These are phyloP conservation scores for Zygosaccharomyces bailii DNA, from an alignment of 805 yeast genomes.

Conservation along the genomic window DNA sequence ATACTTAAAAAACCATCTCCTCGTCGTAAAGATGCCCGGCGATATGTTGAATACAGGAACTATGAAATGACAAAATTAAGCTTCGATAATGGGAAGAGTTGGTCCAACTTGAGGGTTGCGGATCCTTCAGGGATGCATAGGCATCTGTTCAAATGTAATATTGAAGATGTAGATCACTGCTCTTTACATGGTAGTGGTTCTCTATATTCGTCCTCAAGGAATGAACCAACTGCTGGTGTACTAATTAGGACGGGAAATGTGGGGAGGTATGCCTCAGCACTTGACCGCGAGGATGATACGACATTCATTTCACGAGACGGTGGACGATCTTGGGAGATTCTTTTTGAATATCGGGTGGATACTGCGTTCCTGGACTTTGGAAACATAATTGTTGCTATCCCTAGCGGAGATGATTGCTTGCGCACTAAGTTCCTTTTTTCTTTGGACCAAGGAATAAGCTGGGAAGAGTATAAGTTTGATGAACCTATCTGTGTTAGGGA, in stretches of 20 bases:
- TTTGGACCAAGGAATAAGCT: conserved; percentile 68
- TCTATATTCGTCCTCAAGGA: conserved; percentile 36
- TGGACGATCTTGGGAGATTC: conserved; percentile 62
- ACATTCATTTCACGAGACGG: conserved; percentile 73
- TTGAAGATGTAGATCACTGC: conserved; percentile 42
- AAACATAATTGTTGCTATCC: conserved; percentile 59
- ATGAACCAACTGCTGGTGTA: conserved; percentile 55
- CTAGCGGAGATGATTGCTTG: conserved; percentile 33
- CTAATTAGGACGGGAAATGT: conserved; percentile 22
- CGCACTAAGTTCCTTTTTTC: conserved; percentile 46
- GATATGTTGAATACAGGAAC: neutral
- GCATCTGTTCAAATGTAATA: conserved; percentile 22
- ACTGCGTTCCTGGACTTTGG: conserved; percentile 75
- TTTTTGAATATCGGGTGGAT: conserved; percentile 48
- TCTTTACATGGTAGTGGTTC: conserved; percentile 37
- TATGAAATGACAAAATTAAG: conserved; percentile 39
- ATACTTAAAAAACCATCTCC: conserved; percentile 11
- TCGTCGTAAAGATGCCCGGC: neutral
- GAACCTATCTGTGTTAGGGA: conserved; percentile 38
- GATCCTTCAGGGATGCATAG: conserved; percentile 43
- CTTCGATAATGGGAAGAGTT: conserved; percentile 50
- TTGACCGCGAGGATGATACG: conserved; percentile 17
- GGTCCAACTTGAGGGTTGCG: conserved; percentile 44
- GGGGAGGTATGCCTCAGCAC: conserved; percentile 9
- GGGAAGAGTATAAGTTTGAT: conserved; percentile 52